phyloP scores from a whole-genome alignment of 768 basidiomycete genomes.

The Amanita phalloides region DNA sequence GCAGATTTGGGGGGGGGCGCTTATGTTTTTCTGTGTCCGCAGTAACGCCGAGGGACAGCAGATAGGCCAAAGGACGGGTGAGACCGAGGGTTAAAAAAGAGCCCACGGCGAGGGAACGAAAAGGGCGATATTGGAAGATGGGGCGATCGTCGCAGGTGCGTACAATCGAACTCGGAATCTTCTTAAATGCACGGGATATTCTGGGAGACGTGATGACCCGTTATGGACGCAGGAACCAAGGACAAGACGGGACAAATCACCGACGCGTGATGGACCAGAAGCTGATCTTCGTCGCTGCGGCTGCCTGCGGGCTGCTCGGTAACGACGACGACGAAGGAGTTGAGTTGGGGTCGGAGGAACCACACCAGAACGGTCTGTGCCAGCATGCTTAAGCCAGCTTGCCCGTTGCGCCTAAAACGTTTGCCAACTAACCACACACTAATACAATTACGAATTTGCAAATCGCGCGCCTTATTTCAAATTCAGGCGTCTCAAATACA shows the following conservation, averaged over 20 bases:
- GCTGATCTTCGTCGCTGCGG: constrained; percentile 1
- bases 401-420: too few relatives aligned
- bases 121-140: constrained; percentile 1
- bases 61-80: constrained; percentile 6
- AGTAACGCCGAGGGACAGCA: constrained; percentile 13
- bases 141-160: constrained; percentile 20
- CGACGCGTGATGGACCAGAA: constrained; percentile 5
- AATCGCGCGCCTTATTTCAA: too few relatives aligned
- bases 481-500: too few relatives aligned
- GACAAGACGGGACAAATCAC: constrained; percentile 1
- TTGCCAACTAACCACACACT: too few relatives aligned
- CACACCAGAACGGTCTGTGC: too few relatives aligned
- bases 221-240: background rate
- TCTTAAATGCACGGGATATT: constrained; percentile 7
- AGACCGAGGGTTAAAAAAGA: constrained; percentile 7
- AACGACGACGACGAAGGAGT: background rate
- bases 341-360: too few relatives aligned
- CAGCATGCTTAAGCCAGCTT: too few relatives aligned
- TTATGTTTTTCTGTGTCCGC: constrained; percentile 2
- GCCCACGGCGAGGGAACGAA: background rate
- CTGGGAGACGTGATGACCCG: background rate
- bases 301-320: background rate
- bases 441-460: too few relatives aligned
- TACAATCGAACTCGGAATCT: constrained; percentile 8
- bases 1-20: background rate